phyloP scores from a whole-genome alignment of 1,284 basidiomycete species.

The Phellinidium pouzarii region DNA sequence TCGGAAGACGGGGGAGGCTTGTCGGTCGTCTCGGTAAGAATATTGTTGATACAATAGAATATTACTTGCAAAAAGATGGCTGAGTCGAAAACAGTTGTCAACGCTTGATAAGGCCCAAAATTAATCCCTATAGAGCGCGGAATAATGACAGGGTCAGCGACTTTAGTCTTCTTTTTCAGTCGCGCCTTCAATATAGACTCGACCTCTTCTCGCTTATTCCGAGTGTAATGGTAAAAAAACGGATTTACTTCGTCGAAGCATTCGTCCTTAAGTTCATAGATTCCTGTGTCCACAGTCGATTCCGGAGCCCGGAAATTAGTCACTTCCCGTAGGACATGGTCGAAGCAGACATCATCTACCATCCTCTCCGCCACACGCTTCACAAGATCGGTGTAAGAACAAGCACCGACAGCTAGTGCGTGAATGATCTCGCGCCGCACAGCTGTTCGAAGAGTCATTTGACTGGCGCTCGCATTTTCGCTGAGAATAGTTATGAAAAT shows the following conservation, averaged over 20 bases:
- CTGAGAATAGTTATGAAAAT: slow-evolving; percentile 84
- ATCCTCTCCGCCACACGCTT: slow-evolving; percentile 89
- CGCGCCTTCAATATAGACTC: slow-evolving; percentile 71
- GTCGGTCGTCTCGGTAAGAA: slow-evolving; percentile 50
- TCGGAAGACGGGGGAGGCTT: slow-evolving; percentile 68
- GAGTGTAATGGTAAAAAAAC: slow-evolving; percentile 93
- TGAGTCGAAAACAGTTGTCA: slow-evolving; percentile 58
- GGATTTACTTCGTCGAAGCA: slow-evolving; percentile 87
- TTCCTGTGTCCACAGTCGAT: slow-evolving; percentile 70
- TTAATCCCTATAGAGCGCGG: slow-evolving; percentile 64
- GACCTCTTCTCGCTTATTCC: slow-evolving; percentile 94
- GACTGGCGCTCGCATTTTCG: slow-evolving; percentile 74
- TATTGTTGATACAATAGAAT: slow-evolving; percentile 70
- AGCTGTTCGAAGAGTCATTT: slow-evolving; percentile 58
- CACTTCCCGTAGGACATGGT: slow-evolving; percentile 73
- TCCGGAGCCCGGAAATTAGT: slow-evolving; percentile 83
- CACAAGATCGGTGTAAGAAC: slow-evolving; percentile 87
- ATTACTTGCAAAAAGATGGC: slow-evolving; percentile 68
- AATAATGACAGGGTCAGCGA: slow-evolving; percentile 64
- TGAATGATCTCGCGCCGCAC: slow-evolving; percentile 88
- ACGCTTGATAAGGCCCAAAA: slow-evolving; percentile 57
- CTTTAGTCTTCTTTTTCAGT: slow-evolving; percentile 58
- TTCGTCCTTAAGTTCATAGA: slow-evolving; percentile 85
- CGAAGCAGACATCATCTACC: slow-evolving; percentile 82
- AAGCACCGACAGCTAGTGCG: slow-evolving; percentile 81